Evolutionary conservation across 2,329 filamentous ascomycete genomes (phyloP).

Genomic region (Fusarium duplospermum): DNA sequence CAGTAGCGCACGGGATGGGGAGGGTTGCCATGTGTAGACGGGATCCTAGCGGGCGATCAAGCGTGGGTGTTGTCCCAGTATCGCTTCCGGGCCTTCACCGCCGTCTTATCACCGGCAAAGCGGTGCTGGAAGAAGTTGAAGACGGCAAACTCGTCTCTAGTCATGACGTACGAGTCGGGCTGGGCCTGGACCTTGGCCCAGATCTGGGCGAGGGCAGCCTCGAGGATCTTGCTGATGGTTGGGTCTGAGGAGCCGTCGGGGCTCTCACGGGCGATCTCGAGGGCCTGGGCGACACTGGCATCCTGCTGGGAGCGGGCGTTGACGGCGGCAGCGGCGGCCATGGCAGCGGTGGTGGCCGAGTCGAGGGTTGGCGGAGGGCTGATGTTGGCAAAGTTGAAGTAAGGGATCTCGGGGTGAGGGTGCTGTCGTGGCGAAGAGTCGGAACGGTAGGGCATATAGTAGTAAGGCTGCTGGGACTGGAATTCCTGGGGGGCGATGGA

Average conservation of each 20-base stretch:
- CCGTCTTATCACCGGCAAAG: constrained; percentile 66
- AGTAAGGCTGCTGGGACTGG: constrained; percentile 41
- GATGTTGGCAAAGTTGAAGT: constrained; percentile 33
- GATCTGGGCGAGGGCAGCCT: constrained; percentile 70
- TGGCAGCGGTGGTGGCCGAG: constrained; percentile 28
- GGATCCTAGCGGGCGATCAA: constrained; percentile 39
- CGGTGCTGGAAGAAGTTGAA: constrained; percentile 86
- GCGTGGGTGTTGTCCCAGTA: constrained; percentile 64
- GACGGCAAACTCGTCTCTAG: constrained; percentile 81
- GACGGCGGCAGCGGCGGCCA: constrained; percentile 33
- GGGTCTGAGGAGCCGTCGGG: constrained; percentile 74
- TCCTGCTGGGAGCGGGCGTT: constrained; percentile 43
- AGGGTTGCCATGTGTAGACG: constrained; percentile 13
- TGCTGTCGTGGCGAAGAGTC: constrained; percentile 35
- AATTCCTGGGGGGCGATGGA: constrained; percentile 45
- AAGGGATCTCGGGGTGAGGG: constrained; percentile 36
- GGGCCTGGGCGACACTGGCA: constrained; percentile 70
- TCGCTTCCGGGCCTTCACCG: constrained; percentile 60
- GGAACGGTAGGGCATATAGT: constrained; percentile 36
- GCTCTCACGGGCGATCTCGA: constrained; percentile 81
- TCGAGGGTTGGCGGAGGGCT: constrained; percentile 28
- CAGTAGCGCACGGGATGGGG: constrained; percentile 1
- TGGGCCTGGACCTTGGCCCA: constrained; percentile 75
- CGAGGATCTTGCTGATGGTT: constrained; percentile 72
- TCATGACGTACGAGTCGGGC: constrained; percentile 79